Evolutionary conservation across 2,329 filamentous ascomycete species (phyloP), one percentile per base, ranked within the genome.

Genomic region (Exophiala mesophila): DNA sequence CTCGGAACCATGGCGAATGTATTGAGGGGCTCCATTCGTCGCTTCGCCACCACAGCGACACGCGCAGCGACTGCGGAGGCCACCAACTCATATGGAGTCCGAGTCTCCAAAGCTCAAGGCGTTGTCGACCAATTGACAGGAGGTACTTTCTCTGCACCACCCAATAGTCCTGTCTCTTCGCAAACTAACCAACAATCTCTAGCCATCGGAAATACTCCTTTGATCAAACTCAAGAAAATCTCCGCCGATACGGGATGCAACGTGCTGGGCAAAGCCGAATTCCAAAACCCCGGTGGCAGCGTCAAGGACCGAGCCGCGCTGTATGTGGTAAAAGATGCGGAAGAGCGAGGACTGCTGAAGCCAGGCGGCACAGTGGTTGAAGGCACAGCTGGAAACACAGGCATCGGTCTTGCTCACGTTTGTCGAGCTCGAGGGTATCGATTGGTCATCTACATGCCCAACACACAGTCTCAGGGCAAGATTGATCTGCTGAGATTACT

Each of bases 371-470:
- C 92, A 15, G 89, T 98, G 9, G 85, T 98, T 45, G 92, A 98
- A 69, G 92, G 92, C 49, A 98, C 92, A 4, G 92, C 92, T 1
- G 92, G 92, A 39, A 98, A 97, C 73, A 98, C 92, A 20, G 92
- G 92, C 53, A 98, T 98, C 64, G 92, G 92, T 2, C 83, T 98
- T 31, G 92, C 92, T 15, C 92, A 97, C 69, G 92, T 98, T 43
- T 97, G 92, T 70, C 80, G 90, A 47, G 86, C 83, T 26, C 84
- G 83, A 58, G 92, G 90, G 29, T 97, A 98, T 76, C 84, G 84
- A 63, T 81, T 95, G 37, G 89, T 97, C 61, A 98, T 98, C 63
- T 98, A 97, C 79, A 97, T 98, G 92, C 92, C 92, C 58, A 85
- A 98, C 73, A 97, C 90, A 36, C 92, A 97, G 70, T 94, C 89